A percentile compares a stretch with the other conserved stretches of the same genome.
phyloP scores from a whole-genome alignment of 768 basidiomycete species.

The Russula vinacea region DNA sequence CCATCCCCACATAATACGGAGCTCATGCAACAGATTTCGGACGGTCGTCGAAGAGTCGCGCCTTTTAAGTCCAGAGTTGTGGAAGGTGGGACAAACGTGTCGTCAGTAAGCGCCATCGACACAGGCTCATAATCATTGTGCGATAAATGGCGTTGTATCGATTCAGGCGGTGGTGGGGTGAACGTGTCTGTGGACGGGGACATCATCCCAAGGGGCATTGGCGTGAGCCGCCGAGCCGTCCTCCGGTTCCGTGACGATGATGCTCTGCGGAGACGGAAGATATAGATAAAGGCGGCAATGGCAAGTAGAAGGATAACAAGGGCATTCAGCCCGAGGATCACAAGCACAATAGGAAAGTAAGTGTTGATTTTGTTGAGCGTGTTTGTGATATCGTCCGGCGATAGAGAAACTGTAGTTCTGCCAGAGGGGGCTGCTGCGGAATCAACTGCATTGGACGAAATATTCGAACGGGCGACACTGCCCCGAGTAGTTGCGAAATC shows the following conservation, averaged over 20 bases:
- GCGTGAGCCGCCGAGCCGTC: conserved; percentile 46
- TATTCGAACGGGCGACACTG: conserved; percentile 58
- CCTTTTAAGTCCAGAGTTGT: conserved; percentile 6
- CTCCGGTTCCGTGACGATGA: conserved; percentile 37
- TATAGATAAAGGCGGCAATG: conserved; percentile 50
- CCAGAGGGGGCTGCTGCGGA: conserved; percentile 40
- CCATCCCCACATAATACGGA: neutral
- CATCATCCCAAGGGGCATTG: conserved; percentile 53
- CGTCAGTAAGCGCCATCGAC: conserved; percentile 49
- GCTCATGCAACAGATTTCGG: conserved; percentile 37
- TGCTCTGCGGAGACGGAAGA: conserved; percentile 48
- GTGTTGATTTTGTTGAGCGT: conserved; percentile 61
- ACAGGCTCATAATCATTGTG: conserved; percentile 68
- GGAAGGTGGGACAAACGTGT: conserved; percentile 40
- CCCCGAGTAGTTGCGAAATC: conserved; percentile 71
- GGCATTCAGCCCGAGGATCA: conserved; percentile 73
- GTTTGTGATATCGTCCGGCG: conserved; percentile 53
- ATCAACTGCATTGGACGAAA: conserved; percentile 57
- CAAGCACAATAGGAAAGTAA: conserved; percentile 72
- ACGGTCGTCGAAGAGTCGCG: conserved; percentile 23
- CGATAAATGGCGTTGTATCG: conserved; percentile 26
- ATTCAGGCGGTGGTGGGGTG: conserved; percentile 21
- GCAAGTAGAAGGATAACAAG: conserved; percentile 58
- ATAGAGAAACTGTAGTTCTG: conserved; percentile 50
- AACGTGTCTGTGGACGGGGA: conserved; percentile 21